Percentiles rank a stretch among this genome's conserved stretches.
phyloP scores from a whole-genome alignment of 2,329 filamentous ascomycete species.

The Lasiodiplodia theobromae region DNA sequence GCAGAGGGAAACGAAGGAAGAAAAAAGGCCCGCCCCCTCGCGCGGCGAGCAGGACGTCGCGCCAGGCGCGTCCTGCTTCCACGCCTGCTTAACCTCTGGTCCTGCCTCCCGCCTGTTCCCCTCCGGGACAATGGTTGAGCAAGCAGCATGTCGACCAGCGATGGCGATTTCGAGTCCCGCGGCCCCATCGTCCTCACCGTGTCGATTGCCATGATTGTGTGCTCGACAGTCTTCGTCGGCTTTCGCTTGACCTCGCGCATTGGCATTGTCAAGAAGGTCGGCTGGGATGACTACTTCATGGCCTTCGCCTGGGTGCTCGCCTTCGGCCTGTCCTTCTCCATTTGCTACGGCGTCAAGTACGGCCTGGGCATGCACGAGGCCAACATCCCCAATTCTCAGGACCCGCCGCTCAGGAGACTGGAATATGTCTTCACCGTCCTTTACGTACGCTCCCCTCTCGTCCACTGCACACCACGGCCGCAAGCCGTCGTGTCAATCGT shows the following conservation, averaged over 20 bases:
- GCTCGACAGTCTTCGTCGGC: slow-evolving; percentile 77
- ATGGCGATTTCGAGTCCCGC: slow-evolving; percentile 33
- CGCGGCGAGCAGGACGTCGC: slow-evolving; percentile 1
- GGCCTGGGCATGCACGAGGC: slow-evolving; percentile 73
- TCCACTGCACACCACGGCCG: too few species aligned
- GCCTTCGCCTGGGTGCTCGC: slow-evolving; percentile 77
- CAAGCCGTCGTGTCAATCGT: slow-evolving; percentile 21
- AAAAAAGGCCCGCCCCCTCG: background rate
- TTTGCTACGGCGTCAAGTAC: slow-evolving; percentile 67
- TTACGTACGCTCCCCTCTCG: slow-evolving; percentile 54
- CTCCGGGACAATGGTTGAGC: slow-evolving; percentile 29
- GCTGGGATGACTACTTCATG: slow-evolving; percentile 83
- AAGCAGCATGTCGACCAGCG: slow-evolving; percentile 29
- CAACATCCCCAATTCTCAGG: slow-evolving; percentile 62
- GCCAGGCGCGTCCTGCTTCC: slow-evolving; percentile 14
- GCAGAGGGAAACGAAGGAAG: background rate
- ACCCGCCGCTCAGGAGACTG: slow-evolving; percentile 61
- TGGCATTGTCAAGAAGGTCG: slow-evolving; percentile 74
- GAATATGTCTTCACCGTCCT: slow-evolving; percentile 68
- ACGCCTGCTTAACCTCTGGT: background rate
- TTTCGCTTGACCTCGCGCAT: slow-evolving; percentile 76
- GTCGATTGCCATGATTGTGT: slow-evolving; percentile 70
- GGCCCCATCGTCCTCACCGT: slow-evolving; percentile 68
- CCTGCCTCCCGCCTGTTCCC: background rate
- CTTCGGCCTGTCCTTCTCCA: slow-evolving; percentile 71